Base-by-base conservation (phyloP, 768 basidiomycete genomes). In the Amanita rimosa region DNA sequence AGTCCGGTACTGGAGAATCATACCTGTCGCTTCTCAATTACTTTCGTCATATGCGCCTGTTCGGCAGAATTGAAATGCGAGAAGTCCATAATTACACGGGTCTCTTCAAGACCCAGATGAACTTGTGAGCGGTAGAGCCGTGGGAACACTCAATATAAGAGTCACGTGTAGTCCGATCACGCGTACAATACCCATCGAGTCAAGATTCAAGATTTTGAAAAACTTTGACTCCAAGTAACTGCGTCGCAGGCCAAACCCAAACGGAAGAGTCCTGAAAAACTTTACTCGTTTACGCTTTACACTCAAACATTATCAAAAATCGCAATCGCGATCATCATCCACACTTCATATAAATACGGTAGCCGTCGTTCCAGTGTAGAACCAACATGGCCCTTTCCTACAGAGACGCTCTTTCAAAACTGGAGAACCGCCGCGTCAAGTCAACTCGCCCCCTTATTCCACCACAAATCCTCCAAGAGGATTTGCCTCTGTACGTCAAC, bases 11-110 rank as follows among this genome's bases (percentile, higher is more conserved):
- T 41, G 27, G 38, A 38, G 13, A 27, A 27, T 22, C 6, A 19
- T 52, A 85, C 94, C 83, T 98, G 95, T 73, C 89, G 92, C 73
- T 89, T 93, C 71, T 98, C 95, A 48, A 99, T 92, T 60, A 93
- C 67, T 61, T 81, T 85, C 51, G 79, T 87, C 83, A 99, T 91
- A 64, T 93, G 90, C n/a, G 90, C 89, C 73, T 95, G 91, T 65
- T 97, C 95, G 54, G 91, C 79, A 22, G 79, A 62, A 66, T 85
- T 95, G 69, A 97, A 82, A 54, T 77, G 74, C 56, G 91, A 92
- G 63, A 96, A 89, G 67, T 96, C 93, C 93, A 95, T 94, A 57
- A 49, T 56, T 39, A 44, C 42, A 44, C 42, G 21, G 43, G 43
- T 27, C 43, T 44, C n/a, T n/a, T n/a, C n/a, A 14, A 31, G 34